Evolutionary conservation across 495 filamentous ascomycete species (phyloP), one percentile per base, ranked within the genome.

Genomic region (Annulohypoxylon maeteangense): DNA sequence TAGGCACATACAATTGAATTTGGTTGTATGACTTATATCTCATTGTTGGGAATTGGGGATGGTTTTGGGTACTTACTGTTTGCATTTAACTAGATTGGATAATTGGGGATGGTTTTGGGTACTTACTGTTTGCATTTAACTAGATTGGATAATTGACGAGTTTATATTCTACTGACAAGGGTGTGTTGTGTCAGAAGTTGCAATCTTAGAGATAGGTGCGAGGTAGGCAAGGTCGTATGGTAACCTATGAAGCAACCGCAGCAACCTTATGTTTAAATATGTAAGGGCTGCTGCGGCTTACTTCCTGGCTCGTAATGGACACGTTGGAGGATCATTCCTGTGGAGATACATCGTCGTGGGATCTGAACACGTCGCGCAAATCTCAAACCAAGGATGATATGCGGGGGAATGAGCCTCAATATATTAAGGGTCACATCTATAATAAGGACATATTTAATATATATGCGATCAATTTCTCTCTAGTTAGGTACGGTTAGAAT

Each of bases 351-450:
- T 62, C 38, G 54, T 38, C 18, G 48, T 29, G 42, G 64, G 60
- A 68, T 72, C 53, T 48, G 25, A 65, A 48, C 45, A 72, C 60
- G 64, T 67, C 38, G 65, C 53, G 54, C 54, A 36, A 32, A 60
- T 55, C 47, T 40, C 29, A 14, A 62, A 42, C n/a, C n/a, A n/a
- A n/a, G n/a, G n/a, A 36, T 55, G 38, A 64, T 47, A 11, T 54
- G 63, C 42, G 69, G 63, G 63, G 63, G 45, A 67, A 10, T n/a
- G 32, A 25, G 44, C 29, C 5, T 22, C 42, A 62, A 56, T 20
- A 29, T 32, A 36, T 34, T n/a, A 29, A 42, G 42, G 40, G 34
- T 51, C 11, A 7, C 38, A 56, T 57, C 18, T 50, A 55, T 29
- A 67, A 16, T 45, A 31, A n/a, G n/a, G 34, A 50, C 2, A 58